phyloP scores from a whole-genome alignment of 2,329 filamentous ascomycete species.

The Thielaviopsis musarum region DNA sequence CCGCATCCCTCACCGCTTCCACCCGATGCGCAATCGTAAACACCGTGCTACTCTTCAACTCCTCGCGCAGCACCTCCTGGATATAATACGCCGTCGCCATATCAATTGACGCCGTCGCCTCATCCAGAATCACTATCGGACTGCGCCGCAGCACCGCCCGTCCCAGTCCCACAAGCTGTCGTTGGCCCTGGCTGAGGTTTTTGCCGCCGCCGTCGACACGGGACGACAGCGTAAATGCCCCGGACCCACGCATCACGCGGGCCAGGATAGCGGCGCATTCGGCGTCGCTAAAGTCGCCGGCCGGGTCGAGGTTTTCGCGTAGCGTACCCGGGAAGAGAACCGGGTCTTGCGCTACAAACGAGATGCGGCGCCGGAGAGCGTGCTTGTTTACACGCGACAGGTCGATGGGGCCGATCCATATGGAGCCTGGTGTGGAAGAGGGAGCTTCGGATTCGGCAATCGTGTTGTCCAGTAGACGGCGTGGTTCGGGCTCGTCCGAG shows the following conservation, averaged over 20 bases:
- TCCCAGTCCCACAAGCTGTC: conserved; percentile 44
- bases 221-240: conserved; percentile 29
- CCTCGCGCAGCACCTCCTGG: conserved; percentile 38
- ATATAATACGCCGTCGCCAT: conserved; percentile 39
- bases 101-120: conserved; percentile 48
- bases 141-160: conserved; percentile 42
- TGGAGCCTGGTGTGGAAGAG: conserved; percentile 23
- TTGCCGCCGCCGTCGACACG: conserved; percentile 41
- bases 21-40: conserved; percentile 51
- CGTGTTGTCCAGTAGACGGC: neutral
- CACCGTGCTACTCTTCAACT: conserved; percentile 39
- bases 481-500: conserved; percentile 1
- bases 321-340: conserved; percentile 42
- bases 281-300: conserved; percentile 36
- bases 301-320: conserved; percentile 51
- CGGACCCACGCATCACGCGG: conserved; percentile 26
- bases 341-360: conserved; percentile 47
- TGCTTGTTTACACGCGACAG: conserved; percentile 37
- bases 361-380: conserved; percentile 38
- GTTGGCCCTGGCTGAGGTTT: conserved; percentile 45
- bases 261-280: conserved; percentile 35
- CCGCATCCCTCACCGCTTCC: conserved; percentile 42
- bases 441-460: neutral
- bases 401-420: conserved; percentile 37
- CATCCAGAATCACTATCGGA: conserved; percentile 45